Conservation (phyloP, 352 stramenopile genomes). For the Globisporangium megalacanthum region DNA sequence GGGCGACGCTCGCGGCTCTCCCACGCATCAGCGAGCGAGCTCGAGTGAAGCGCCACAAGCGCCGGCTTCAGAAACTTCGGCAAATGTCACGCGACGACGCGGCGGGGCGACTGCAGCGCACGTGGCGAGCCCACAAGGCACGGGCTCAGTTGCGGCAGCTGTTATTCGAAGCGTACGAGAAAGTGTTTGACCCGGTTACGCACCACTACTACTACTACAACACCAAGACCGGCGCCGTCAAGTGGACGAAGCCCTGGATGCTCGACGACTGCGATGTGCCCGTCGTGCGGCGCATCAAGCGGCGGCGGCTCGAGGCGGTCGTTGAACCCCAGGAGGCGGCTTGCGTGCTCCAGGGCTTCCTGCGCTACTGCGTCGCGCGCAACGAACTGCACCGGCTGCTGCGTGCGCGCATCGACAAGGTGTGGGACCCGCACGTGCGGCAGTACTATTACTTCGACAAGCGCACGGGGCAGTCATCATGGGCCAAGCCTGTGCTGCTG, state of each 20-base stretch:
- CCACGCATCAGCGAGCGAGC: slow-evolving; percentile 48
- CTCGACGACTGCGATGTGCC: slow-evolving; percentile 41
- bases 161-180: slow-evolving; percentile 59
- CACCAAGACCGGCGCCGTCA: slow-evolving; percentile 51
- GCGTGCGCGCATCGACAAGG: slow-evolving; percentile 52
- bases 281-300: slow-evolving; percentile 28
- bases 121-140: slow-evolving; percentile 35
- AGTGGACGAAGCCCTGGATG: slow-evolving; percentile 56
- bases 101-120: slow-evolving; percentile 44
- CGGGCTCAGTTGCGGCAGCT: slow-evolving; percentile 30
- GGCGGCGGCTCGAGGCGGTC: slow-evolving; percentile 39
- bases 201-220: slow-evolving; percentile 80
- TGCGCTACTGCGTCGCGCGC: slow-evolving; percentile 33
- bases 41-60: slow-evolving; percentile 53
- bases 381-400: slow-evolving; percentile 43
- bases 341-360: slow-evolving; percentile 36
- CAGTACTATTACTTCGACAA: slow-evolving; percentile 85
- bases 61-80: slow-evolving; percentile 49
- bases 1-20: not conserved
- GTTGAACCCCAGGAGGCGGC: slow-evolving; percentile 34
- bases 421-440: slow-evolving; percentile 57
- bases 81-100: slow-evolving; percentile 50
- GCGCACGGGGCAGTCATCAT: slow-evolving; percentile 64
- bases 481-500: slow-evolving; percentile 61
- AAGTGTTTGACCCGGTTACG: slow-evolving; percentile 61